These are phyloP conservation scores for Phallus indusiatus DNA, from an alignment of 768 basidiomycete genomes.

Conservation along the genomic window DNA sequence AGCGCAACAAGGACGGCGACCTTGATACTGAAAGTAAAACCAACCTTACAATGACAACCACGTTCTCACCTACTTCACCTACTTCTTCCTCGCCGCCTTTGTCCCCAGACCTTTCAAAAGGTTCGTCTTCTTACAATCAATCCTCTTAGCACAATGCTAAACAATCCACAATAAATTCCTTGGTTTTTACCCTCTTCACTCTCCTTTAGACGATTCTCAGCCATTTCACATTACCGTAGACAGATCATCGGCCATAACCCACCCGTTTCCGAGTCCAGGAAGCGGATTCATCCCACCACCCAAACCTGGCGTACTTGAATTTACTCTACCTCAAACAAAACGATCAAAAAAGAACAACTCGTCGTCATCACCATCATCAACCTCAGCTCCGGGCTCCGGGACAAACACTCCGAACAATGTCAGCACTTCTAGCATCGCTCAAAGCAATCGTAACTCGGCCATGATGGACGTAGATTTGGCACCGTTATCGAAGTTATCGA, in stretches of 20 bases:
- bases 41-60: not conserved
- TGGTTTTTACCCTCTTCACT: not conserved
- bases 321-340: slow-evolving; percentile 27
- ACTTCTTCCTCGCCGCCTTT: not conserved
- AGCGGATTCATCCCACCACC: slow-evolving; percentile 64
- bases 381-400: not conserved
- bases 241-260: not conserved
- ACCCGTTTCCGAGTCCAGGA: slow-evolving; percentile 30
- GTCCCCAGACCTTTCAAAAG: slow-evolving; percentile 4
- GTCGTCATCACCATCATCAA: not conserved
- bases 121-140: not conserved
- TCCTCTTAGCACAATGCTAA: too few relatives aligned
- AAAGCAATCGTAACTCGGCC: not conserved
- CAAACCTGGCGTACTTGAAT: slow-evolving; percentile 57
- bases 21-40: not conserved
- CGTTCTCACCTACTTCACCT: not conserved
- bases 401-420: not conserved
- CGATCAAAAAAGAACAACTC: not conserved
- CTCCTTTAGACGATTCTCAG: slow-evolving; percentile 1
- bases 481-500: not conserved
- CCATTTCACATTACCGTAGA: slow-evolving; percentile 6
- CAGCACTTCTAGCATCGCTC: not conserved
- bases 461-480: not conserved
- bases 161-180: too few relatives aligned
- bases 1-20: not conserved